Evolutionary conservation across 164 flowering plant genomes (phyloP), one percentile per base, ranked within the genome.

Genomic region (Buxus sempervirens): DNA sequence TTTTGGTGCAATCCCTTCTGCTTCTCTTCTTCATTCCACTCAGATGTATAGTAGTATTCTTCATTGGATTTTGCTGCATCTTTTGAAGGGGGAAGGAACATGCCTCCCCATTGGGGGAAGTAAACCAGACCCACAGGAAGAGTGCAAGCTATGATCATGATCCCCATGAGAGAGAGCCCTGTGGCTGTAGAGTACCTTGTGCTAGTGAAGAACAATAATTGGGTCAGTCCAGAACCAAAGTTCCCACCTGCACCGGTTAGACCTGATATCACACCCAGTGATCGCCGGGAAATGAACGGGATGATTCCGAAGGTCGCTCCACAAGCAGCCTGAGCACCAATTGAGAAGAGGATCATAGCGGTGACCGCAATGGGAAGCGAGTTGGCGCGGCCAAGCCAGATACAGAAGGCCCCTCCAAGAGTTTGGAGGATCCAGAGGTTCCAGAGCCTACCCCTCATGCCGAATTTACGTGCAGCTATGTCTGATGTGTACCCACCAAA

Each of bases 361-460:
- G 78, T 13, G 56, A 90, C 28, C 14, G 94, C 86, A 14, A 82
- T 51, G 4, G 86, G 81, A 22, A 91, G 90, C 2, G 88, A 63
- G 21, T 70, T 68, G 0, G 92, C 87, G 0, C 75, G 78, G 21
- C 97, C 97, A 0, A 89, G 88, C 82, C 82, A 81, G 32, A 90
- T 66, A 66, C 96, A 90, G 82, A 90, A 87, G 21, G 73, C 73
- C 0, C 90, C 96, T 53, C 93, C 96, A 0, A 84, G 38, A 27
- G 91, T 90, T 73, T 90, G 93, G 58, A 90, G 78, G 67, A 85
- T 79, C 91, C 91, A 90, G 0, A 90, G 77, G 26, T 69, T 75
- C 95, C 95, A 89, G 7, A 88, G 77, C 55, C 92, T 64, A 15
- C 87, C 96, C 24, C 91, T 65, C 93, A 90, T 90, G 25, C 93